Conservation (phyloP, 2,329 filamentous ascomycete genomes). For the Rhinocladiella mackenziei region DNA sequence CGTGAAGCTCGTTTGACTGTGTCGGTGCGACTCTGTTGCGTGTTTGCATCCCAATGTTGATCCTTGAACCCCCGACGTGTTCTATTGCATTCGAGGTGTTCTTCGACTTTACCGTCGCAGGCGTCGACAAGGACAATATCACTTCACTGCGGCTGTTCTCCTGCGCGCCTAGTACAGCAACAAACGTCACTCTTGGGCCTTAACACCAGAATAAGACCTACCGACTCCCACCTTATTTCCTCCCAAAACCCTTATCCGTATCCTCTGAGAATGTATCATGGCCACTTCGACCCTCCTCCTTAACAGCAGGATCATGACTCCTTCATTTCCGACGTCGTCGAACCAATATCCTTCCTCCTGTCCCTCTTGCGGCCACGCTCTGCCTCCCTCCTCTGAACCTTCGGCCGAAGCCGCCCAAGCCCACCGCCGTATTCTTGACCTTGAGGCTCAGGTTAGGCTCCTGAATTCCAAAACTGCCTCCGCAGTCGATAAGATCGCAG, state of each 20-base stretch:
- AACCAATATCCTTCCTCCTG: conserved; percentile 29
- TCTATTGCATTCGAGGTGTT: too few relatives aligned
- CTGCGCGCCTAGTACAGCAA: background rate
- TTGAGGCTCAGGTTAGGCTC: conserved; percentile 53
- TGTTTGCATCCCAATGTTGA: too few relatives aligned
- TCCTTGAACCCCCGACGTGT: too few relatives aligned
- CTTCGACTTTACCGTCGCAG: background rate
- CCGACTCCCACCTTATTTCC: background rate
- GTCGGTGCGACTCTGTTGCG: too few relatives aligned
- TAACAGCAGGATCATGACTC: conserved; percentile 13
- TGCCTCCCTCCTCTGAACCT: conserved; percentile 28
- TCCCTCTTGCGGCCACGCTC: conserved; percentile 40
- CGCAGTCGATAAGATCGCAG: conserved; percentile 55
- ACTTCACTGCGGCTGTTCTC: background rate
- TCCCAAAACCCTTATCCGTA: too few relatives aligned
- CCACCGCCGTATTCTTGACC: conserved; percentile 45
- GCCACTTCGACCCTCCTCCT: conserved; percentile 14
- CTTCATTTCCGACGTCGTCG: conserved; percentile 11
- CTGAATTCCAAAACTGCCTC: conserved; percentile 51
- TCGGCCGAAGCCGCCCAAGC: conserved; percentile 32
- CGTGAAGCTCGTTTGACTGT: too few relatives aligned
- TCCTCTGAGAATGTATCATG: conserved; percentile 18
- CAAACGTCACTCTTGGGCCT: too few relatives aligned
- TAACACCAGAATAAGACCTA: too few relatives aligned
- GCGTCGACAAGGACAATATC: conserved; percentile 3